Evolutionary conservation across 345 rosid species (phyloP).

Genomic region (Anacardium occidentale): DNA sequence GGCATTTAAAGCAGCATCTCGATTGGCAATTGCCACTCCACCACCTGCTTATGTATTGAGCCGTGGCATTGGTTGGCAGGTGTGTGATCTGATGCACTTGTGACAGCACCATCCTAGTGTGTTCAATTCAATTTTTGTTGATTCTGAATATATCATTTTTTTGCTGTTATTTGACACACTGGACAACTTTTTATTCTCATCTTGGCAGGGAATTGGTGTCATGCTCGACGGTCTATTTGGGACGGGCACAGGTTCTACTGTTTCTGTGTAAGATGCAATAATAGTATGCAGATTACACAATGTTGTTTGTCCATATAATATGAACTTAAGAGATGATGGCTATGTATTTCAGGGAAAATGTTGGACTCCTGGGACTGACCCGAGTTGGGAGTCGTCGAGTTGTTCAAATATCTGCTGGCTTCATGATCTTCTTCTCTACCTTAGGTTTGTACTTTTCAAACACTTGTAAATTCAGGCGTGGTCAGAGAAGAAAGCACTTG

Average conservation of each 20-base stretch:
- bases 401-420: constrained; percentile 91
- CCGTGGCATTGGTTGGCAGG: constrained; percentile 99
- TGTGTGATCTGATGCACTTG: constrained; percentile 24
- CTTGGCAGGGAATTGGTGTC: constrained; percentile 82
- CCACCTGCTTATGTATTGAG: constrained; percentile 97
- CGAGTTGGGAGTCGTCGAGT: constrained; percentile 98
- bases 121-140: neutral
- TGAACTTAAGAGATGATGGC: neutral
- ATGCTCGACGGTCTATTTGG: constrained; percentile 94
- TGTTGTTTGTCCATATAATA: neutral
- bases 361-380: constrained; percentile 90
- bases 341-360: constrained; percentile 70
- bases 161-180: neutral
- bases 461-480: constrained; percentile 21
- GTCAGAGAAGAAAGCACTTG: neutral
- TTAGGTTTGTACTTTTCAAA: constrained; percentile 44
- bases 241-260: constrained; percentile 88
- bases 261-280: constrained; percentile 66
- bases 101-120: neutral
- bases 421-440: constrained; percentile 91
- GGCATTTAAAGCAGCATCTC: constrained; percentile 93
- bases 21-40: constrained; percentile 95
- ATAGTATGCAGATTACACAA: neutral
- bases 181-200: neutral
- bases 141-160: neutral